Evolutionary conservation across 805 yeast species (phyloP), one percentile per base, ranked within the genome.

Genomic region (Wickerhamiella allomyrinae): DNA sequence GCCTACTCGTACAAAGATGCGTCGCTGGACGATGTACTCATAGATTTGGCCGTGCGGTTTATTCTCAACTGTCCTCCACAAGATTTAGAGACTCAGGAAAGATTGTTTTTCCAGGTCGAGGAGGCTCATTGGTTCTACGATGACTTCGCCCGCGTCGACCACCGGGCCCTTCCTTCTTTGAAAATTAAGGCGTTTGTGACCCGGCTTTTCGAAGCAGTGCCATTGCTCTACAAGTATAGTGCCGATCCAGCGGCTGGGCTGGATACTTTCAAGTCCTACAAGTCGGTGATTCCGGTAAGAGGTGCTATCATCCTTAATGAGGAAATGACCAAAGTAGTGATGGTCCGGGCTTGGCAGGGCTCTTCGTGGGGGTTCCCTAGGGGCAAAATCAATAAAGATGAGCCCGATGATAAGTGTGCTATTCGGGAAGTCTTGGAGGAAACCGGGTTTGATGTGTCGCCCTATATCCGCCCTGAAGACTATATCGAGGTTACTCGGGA

Each of bases 41-140:
- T 51, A 38, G 98, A 91, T 57, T 66, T 91, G 27, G 68, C 85
- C 14, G 97, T 84, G 40, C 68, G 98, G 48, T 91, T 91, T 56
- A 77, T 93, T 39, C 73, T 87, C 44, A 91, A 91, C 66, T 82
- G 87, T 41, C 97, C 98, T 8, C 74, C 76, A 4, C 96, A 89
- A 55, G 98, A 91, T 59, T 64, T 89, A 41, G 75, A 91, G 25
- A 72, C 87, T 13, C 71, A 77, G 22, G 89, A 67, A 57, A 70
- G 98, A 56, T 80, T 87, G 20, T 74, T 86, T 55, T 91, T 91
- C 64, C 94, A 87, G 58, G 78, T 91, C 34, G 99, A 91, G 66
- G 97, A 91, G 60, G 98, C 98, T 2, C 95, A 86, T 52, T 91
- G 98, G 98, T 91, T 82, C 57, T 91, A 87, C 61, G 72, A 80